Conservation (phyloP, 2,329 filamentous ascomycete genomes). For the Didymosphaeria variabile region DNA sequence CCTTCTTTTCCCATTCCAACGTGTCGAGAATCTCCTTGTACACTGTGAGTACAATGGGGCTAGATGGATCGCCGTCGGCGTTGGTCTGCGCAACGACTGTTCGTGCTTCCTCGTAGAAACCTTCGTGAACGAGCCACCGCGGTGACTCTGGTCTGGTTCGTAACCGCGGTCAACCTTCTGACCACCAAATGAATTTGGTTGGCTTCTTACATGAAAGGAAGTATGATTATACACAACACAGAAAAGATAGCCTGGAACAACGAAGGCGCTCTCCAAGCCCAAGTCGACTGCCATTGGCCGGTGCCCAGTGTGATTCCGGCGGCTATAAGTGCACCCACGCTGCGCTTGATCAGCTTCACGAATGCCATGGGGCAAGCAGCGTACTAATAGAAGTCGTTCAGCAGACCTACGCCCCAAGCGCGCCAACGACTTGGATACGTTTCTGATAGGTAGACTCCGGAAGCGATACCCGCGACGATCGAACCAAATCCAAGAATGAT, state of each 20-base stretch:
- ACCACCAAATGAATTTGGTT: conserved; percentile 37
- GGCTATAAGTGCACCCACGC: conserved; percentile 49
- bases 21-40: conserved; percentile 58
- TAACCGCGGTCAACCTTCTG: too few species aligned
- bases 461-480: conserved; percentile 55
- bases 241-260: conserved; percentile 55
- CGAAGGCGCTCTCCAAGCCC: conserved; percentile 59
- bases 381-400: conserved; percentile 11
- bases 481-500: conserved; percentile 60
- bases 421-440: conserved; percentile 57
- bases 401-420: conserved; percentile 55
- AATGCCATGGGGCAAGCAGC: conserved; percentile 19
- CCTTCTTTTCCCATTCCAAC: conserved; percentile 56
- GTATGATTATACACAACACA: conserved; percentile 52
- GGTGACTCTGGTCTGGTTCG: conserved; percentile 51
- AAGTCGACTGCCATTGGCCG: conserved; percentile 49
- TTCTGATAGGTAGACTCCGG: conserved; percentile 60
- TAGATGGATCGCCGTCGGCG: conserved; percentile 53
- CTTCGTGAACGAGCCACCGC: conserved; percentile 57
- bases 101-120: conserved; percentile 54
- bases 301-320: conserved; percentile 59
- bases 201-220: conserved; percentile 50
- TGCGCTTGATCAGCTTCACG: conserved; percentile 30
- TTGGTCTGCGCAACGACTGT: conserved; percentile 55
- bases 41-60: conserved; percentile 48